Evolutionary conservation across 257 asterid species (phyloP), one percentile per base, ranked within the genome.

Genomic region (Phtheirospermum japonicum): DNA sequence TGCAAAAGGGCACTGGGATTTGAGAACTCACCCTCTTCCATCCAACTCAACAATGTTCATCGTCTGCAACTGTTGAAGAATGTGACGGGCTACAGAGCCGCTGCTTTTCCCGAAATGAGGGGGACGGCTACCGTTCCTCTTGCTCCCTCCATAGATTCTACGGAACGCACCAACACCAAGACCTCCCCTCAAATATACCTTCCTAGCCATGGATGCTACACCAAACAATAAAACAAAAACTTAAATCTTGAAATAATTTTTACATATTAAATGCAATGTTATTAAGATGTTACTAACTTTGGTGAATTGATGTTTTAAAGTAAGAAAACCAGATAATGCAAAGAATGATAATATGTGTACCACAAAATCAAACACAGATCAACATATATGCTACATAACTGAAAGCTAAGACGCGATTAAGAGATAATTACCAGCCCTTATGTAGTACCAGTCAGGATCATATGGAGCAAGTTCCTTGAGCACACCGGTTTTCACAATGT

Each of bases 371-470:
- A 48, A 23, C 31, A 26, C 33, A 14, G 36, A 52, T 36, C 26
- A 10, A 17, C 12, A 62, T 9, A 16, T 0, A 39, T 5, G 26
- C 2, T 0, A 36, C 4, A 46, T 50, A 36, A 0, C 60, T 2
- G 11, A 31, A 9, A 16, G 39, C 18, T 19, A 17, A 61, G 50
- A 16, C 7, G 19, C 13, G 19, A 9, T 34, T 2, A 16, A 12
- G 8, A 6, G 32, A 64, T 34, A 1, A 66, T 65, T 79, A 90
- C 98, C 98, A 30, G 98, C 98, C 75, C 98, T 82, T 30, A 90
- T 84, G 79, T 85, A 90, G 83, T 90, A 90, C 98, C 96, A 90
- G 71, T 90, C 96, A 5, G 92, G 94, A 71, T 90, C 98, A 63
- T 90, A 90, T 0, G 98, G 96, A 17, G 98, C 95, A 58, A 85